phyloP scores from a whole-genome alignment of 768 basidiomycete genomes.

The Asterophora lycoperdoides region DNA sequence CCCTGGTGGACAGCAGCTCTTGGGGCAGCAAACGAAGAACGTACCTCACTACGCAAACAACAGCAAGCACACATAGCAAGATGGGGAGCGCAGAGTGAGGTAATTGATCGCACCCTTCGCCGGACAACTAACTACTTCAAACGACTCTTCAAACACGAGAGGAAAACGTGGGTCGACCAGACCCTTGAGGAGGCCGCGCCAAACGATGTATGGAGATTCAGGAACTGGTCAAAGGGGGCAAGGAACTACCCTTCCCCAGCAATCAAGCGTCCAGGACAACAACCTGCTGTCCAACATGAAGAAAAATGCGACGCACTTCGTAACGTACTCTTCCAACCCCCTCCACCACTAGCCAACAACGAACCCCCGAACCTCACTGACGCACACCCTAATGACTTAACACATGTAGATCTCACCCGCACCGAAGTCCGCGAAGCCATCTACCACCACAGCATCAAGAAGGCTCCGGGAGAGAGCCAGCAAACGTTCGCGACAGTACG shows the following conservation, averaged over 20 bases:
- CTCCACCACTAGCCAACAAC: not conserved
- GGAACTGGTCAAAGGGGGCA: too few relatives aligned
- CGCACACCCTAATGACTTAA: not conserved
- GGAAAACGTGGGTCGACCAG: too few relatives aligned
- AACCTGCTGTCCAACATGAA: not conserved
- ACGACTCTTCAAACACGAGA: conserved; percentile 4
- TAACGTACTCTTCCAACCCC: not conserved
- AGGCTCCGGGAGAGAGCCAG: conserved; percentile 22
- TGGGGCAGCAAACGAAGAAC: not conserved
- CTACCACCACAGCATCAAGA: not conserved
- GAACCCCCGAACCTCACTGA: too few relatives aligned
- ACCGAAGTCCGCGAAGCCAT: conserved; percentile 1
- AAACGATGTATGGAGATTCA: too few relatives aligned
- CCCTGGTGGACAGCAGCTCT: conserved; percentile 4
- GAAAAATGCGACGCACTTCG: too few relatives aligned
- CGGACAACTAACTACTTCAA: too few relatives aligned
- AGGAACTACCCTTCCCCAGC: too few relatives aligned
- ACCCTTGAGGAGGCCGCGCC: too few relatives aligned
- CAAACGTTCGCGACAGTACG: conserved; percentile 18
- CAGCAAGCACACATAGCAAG: not conserved
- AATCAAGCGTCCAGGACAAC: too few relatives aligned
- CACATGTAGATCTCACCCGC: conserved; percentile 11
- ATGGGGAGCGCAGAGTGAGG: not conserved
- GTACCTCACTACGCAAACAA: not conserved
- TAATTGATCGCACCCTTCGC: not conserved